Conservation (phyloP, 257 asterid species). For the Solanum rostratum region DNA sequence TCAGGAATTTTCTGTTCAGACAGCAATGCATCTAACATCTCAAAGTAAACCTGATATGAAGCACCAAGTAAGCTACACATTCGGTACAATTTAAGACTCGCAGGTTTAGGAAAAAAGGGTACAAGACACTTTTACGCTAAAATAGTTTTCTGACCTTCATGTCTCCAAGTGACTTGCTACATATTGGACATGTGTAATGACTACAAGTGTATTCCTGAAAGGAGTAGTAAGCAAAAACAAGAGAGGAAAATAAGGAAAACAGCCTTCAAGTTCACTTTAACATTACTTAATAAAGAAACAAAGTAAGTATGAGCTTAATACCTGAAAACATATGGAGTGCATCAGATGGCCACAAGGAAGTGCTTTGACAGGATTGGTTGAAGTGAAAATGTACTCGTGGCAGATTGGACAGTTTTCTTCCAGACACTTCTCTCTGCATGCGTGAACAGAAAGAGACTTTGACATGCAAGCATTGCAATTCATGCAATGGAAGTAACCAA, state of each 20-base stretch:
- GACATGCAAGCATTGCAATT: slow-evolving; percentile 95
- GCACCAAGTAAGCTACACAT: neutral
- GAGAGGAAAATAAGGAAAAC: slow-evolving; percentile 4
- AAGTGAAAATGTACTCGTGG: slow-evolving; percentile 77
- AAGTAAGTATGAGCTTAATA: slow-evolving; percentile 10
- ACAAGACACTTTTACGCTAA: neutral
- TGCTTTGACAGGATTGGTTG: slow-evolving; percentile 68
- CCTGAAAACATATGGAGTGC: slow-evolving; percentile 93
- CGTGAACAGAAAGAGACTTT: slow-evolving; percentile 49
- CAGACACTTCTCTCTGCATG: slow-evolving; percentile 71
- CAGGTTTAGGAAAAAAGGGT: neutral
- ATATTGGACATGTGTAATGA: slow-evolving; percentile 79
- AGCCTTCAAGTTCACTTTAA: neutral
- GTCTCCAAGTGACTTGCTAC: slow-evolving; percentile 97
- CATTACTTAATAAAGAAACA: neutral
- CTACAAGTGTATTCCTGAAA: slow-evolving; percentile 70
- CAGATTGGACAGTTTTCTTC: slow-evolving; percentile 95
- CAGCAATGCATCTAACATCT: slow-evolving; percentile 73
- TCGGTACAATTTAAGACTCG: neutral
- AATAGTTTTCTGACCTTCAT: slow-evolving; percentile 47
- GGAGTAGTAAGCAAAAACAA: neutral
- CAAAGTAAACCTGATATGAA: slow-evolving; percentile 57
- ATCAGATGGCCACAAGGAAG: slow-evolving; percentile 87
- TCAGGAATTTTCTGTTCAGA: slow-evolving; percentile 84
- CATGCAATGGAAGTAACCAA: slow-evolving; percentile 88